Evolutionary conservation across 495 filamentous ascomycete genomes (phyloP), one percentile per base, ranked within the genome.

Genomic region (Podospora australis): DNA sequence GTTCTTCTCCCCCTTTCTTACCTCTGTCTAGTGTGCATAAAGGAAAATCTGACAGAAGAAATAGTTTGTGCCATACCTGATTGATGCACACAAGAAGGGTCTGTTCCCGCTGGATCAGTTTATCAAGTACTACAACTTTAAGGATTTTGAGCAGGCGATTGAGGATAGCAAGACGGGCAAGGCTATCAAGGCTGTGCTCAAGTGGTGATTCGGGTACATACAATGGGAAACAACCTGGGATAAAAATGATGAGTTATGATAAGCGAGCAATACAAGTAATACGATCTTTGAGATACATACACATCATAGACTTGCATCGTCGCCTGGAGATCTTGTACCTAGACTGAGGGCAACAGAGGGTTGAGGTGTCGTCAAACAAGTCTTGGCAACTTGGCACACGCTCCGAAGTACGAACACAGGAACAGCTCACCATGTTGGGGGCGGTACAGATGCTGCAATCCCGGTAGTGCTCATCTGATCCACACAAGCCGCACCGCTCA

Each of bases 41-140:
- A 5, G 42, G 57, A 16, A 16, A 17, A 36, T 17, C 46, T 71
- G 57, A 52, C 57, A 21, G 30, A 62, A 56, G 22, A 62, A 62
- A 44, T 53, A 71, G 66, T 56, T 62, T 13, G 56, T 70, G 20
- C 70, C 69, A 0, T 57, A 54, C 22, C 50, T 73, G 19, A 64
- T 74, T 25, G 56, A 66, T 39, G 53, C 60, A 40, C 72, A 72
- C 36, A 57, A 58, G 20, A 58, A 68, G 39, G 72, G 71, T 6
- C 58, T 59, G 34, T 75, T 75, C 30, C 70, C 71, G 0, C 52
- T 73, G 21, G 61, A 68, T 17, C 54, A 63, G 46, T 68, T 77
- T 20, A 43, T 59, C 25, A 29, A 39, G 23, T 64, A 51, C 26
- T 64, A 62, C 46, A 46, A 64, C 44, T 44, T 62, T 19, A 51